Evolutionary conservation across 202 grass and related monocot genomes (phyloP), one percentile per base, ranked within the genome.

Genomic region (Musa balbisiana): DNA sequence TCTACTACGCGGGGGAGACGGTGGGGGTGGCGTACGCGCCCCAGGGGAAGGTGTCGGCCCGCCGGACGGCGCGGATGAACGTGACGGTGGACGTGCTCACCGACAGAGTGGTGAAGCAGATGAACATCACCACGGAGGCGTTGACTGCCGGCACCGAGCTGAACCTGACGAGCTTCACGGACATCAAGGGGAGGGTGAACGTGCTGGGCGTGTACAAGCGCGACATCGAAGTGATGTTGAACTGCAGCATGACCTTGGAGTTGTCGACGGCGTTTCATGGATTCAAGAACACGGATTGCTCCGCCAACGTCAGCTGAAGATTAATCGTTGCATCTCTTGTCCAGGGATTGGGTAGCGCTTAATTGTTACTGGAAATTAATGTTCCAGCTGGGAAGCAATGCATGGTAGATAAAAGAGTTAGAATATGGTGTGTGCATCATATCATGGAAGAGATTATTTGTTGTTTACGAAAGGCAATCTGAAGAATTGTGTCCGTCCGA

Each of bases 41-140:
- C 22, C 81, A 53, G 29, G 87, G 88, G 33, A 9, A 71, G 58
- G 81, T 86, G 5, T 77, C 66, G 50, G 87, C 83, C 15, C 73
- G 50, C 51, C 43, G 80, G 26, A 85, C 72, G 22, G 22, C 9
- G 25, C 15, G 83, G 20, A 75, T 94, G 87, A 94, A 89, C 82
- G 72, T 88, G 50, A 85, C 88, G 14, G 4, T 92, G 10, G 95
- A 91, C 72, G 74, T 98, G 50, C 84, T 96, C 73, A 78, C 27
- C 55, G 72, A 87, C 73, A 80, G 75, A 9, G 62, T 96, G 62
- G 21, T 72, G 58, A 6, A 12, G 74, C 53, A 20, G 25, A 11
- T 82, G 74, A 88, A 92, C 77, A 65, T 52, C 69, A 81, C 83
- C 10, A 69, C 69, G 8, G 80, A 86, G 20, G 3, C 86, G 17